These are phyloP conservation scores for Plenodomus lindquistii DNA, from an alignment of 2,329 filamentous ascomycete genomes.

Conservation along the genomic window DNA sequence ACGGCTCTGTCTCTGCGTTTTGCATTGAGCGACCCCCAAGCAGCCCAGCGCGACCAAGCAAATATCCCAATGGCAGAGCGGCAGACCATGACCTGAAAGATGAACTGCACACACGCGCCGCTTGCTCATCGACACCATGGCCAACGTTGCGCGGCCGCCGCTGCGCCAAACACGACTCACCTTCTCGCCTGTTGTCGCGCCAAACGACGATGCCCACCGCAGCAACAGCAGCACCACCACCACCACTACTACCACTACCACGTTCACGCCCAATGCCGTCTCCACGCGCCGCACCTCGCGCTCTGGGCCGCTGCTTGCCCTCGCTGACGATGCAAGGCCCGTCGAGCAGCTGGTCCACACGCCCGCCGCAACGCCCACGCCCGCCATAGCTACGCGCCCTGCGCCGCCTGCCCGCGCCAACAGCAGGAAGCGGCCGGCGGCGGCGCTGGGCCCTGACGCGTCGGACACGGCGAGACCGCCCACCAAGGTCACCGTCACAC, in stretches of 20 bases:
- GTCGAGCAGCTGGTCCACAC: constrained; percentile 13
- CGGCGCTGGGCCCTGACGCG: constrained; percentile 27
- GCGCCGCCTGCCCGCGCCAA: constrained; percentile 24
- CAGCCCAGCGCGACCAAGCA: constrained; percentile 26
- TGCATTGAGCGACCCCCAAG: constrained; percentile 17
- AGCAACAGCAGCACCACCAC: constrained; percentile 5
- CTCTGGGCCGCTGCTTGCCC: constrained; percentile 25
- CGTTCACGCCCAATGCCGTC: constrained; percentile 10
- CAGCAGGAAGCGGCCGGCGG: constrained; percentile 38
- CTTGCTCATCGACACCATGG: constrained; percentile 24
- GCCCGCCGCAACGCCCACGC: constrained; percentile 4
- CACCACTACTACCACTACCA: background rate
- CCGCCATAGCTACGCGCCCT: constrained; percentile 3
- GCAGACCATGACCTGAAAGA: constrained; percentile 27
- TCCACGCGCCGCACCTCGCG: constrained; percentile 34
- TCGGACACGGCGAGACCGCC: constrained; percentile 42
- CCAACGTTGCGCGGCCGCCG: constrained; percentile 30
- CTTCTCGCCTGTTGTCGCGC: constrained; percentile 32
- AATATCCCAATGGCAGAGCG: constrained; percentile 31
- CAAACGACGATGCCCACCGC: constrained; percentile 25
- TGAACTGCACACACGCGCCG: constrained; percentile 31
- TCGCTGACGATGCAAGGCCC: constrained; percentile 24
- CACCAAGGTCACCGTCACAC: constrained; percentile 48
- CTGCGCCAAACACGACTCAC: constrained; percentile 35
- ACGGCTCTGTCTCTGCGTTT: constrained; percentile 15